Base-by-base conservation (phyloP, 2,329 filamentous ascomycete genomes). In the Aspergillus viridinutans region DNA sequence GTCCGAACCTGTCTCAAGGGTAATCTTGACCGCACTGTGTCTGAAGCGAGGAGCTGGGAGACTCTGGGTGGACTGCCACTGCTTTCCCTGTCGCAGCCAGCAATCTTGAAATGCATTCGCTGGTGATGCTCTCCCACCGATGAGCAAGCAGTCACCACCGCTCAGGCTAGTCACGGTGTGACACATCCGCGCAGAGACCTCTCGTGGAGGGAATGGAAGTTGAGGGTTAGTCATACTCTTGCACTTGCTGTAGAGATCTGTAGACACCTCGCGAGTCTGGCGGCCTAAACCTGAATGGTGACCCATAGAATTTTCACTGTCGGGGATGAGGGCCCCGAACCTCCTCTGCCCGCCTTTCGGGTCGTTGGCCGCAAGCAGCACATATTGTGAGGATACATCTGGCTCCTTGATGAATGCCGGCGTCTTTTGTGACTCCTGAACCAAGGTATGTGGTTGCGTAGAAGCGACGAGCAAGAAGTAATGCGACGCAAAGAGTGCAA, bases 401-500 rank as follows among this genome's bases (percentile, higher is more conserved):
- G 10, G 12, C 32, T 48, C 20, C 12, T 26, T 12, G 3, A 53
- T 48, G 7, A 43, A 12, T 2, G 7, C 25, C 20, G 42, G 28
- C 9, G 50, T 43, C 25, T 4, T 10, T 35, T 56, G 40, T 42
- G 35, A 35, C 17, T 28, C 45, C 20, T 28, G 40, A 9, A 53
- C 40, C 20, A 49, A 6, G 25, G 1, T 6, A 49, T 49, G 49
- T 7, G 50, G 53, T 53, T 50, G 28, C 61, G 65, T 84, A 45
- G 77, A 81, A 14, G 90, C 90, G 52, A 85, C 79, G 8, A 96
- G 79, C 47, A 97, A 75, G 64, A 92, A 89, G 72, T 96, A 96
- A 73, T 97, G 92, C 35, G 86, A 86, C 2, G 84, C 85, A 71
- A 95, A 96, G 0, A 96, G 78, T 2, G 89, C 86, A 69, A 97